Conservation (phyloP, 2,329 filamentous ascomycete genomes). For the Keithomyces neogunnii region DNA sequence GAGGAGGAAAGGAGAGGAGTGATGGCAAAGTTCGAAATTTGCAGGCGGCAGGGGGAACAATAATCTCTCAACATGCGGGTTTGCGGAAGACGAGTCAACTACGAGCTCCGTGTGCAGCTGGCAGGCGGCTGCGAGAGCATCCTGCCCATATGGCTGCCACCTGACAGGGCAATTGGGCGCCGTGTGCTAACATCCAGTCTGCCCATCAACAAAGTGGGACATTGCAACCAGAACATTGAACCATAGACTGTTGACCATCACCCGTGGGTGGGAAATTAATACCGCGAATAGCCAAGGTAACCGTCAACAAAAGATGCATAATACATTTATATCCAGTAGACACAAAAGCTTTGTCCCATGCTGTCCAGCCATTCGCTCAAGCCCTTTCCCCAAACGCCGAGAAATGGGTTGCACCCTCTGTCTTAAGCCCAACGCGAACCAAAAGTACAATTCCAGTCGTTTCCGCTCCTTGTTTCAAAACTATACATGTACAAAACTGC, state of each 20-base stretch:
- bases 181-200: no score
- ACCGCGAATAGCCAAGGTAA: no score
- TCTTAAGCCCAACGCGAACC: not conserved
- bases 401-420: not conserved
- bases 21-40: not conserved
- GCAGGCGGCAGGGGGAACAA: not conserved
- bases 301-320: not conserved
- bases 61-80: not conserved
- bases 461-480: not conserved
- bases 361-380: not conserved
- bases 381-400: not conserved
- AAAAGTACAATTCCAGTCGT: not conserved
- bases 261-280: no score
- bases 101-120: not conserved
- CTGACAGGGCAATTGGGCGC: not conserved
- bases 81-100: not conserved
- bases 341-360: not conserved
- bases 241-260: no score
- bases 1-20: not conserved
- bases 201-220: no score
- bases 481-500: not conserved
- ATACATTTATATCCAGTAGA: not conserved
- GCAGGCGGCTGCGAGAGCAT: slow-evolving; percentile 5
- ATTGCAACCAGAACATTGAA: no score
- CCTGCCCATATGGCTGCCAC: slow-evolving; percentile 2